Base-by-base conservation (phyloP, 208 protist species). In the Wallacemonas sp. region DNA sequence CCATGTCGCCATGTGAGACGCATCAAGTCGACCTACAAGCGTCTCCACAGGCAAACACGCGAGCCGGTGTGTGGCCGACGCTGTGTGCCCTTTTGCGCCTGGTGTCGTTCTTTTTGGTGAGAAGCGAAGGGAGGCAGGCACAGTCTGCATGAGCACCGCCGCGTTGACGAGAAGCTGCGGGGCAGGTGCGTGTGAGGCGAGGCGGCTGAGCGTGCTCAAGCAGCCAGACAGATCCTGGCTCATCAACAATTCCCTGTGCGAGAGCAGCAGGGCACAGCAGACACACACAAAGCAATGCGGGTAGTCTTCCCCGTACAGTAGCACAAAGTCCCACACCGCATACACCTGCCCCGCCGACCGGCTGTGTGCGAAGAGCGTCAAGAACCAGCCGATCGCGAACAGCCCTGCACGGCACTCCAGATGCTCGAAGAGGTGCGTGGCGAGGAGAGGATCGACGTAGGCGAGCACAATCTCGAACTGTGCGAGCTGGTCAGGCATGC, bases 361-460 rank as follows among this genome's bases (percentile, higher is more conserved):
- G 21, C 82, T 71, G 67, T 98, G 90, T 22, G 89, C 81, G 59
- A 96, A 84, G 31, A 97, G 74, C 1, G 97, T 97, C 2, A 98
- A 83, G 45, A 98, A 88, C 97, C 97, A 99, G 54, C 90, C 76
- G 31, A 99, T 97, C n/a, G 97, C 94, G 73, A 97, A 99, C 8
- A 98, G 76, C 44, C 98, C 86, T 9, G 95, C 84, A 2, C 69
- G 72, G 62, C 95, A 98, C 21, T 69, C 75, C 15, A 98, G 78
- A 1, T 71, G 39, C 33, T 85, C 59, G 30, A 93, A 78, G 30
- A 99, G 73, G 68, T 99, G 90, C 21, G 45, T 31, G 2, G 92
- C 92, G n/a, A 99, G 75, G 12, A 84, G 68, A 3, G 97, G 95
- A 67, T 98, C 91, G 47, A 78, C 82, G 77, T 95, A 97, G n/a